These are phyloP conservation scores for Penicillium soppii DNA, from an alignment of 495 filamentous ascomycete genomes.

Conservation along the genomic window DNA sequence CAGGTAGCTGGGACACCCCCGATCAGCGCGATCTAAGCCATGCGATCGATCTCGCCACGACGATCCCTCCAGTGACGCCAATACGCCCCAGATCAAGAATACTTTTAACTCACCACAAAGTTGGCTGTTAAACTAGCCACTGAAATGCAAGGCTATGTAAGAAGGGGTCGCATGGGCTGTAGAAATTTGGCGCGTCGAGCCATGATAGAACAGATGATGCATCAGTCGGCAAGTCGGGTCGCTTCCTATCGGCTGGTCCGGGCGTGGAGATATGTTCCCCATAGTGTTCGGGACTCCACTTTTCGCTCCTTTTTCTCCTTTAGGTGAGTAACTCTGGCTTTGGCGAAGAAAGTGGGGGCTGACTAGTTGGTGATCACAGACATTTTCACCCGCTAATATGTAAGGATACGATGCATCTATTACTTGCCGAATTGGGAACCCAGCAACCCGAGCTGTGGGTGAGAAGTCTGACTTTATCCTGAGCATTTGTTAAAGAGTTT, in stretches of 20 bases:
- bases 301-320: neutral
- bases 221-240: neutral
- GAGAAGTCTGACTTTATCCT: neutral
- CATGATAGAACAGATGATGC: neutral
- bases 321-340: neutral
- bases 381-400: conserved; percentile 9
- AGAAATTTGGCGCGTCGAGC: neutral
- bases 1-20: neutral
- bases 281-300: conserved; percentile 1
- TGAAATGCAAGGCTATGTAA: conserved; percentile 13
- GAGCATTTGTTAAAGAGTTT: neutral
- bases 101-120: neutral
- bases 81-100: neutral
- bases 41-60: neutral
- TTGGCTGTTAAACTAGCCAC: neutral
- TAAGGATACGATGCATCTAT: conserved; percentile 20
- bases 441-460: neutral
- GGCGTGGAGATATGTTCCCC: neutral
- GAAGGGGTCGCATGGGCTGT: neutral
- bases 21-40: neutral
- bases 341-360: neutral
- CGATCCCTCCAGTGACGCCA: neutral
- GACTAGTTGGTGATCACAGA: conserved; percentile 4
- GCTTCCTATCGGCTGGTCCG: neutral
- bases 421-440: neutral